These are phyloP conservation scores for Linderniella brevidens DNA, from an alignment of 257 asterid species.

Conservation along the genomic window DNA sequence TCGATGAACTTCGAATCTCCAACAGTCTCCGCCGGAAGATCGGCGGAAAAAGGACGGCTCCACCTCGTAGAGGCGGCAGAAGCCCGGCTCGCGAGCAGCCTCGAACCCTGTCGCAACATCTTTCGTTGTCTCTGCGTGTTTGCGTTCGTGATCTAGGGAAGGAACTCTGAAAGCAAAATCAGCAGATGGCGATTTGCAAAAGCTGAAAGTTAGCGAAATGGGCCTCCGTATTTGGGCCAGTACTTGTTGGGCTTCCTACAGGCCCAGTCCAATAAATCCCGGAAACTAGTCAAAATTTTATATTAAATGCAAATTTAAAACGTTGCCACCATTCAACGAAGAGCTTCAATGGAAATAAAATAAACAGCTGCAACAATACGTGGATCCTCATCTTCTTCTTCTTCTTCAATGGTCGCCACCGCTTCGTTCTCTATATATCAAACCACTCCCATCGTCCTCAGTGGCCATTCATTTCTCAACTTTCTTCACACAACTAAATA, in stretches of 20 bases:
- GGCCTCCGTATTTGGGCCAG: neutral
- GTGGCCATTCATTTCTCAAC: too few species aligned
- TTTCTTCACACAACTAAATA: too few species aligned
- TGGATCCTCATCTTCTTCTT: too few species aligned
- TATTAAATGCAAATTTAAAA: too few species aligned
- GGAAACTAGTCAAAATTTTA: too few species aligned
- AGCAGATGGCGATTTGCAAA: neutral
- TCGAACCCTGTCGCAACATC: slow-evolving; percentile 29
- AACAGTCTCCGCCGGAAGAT: slow-evolving; percentile 21
- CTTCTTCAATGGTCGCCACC: too few species aligned
- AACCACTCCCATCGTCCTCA: too few species aligned
- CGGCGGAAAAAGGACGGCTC: slow-evolving; percentile 31
- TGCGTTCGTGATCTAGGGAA: neutral
- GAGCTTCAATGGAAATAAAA: too few species aligned
- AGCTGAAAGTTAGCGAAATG: neutral
- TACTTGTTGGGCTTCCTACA: neutral
- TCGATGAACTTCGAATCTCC: slow-evolving; percentile 26
- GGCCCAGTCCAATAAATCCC: too few species aligned
- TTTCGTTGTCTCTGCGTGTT: neutral
- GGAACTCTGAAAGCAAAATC: neutral
- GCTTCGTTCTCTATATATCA: too few species aligned
- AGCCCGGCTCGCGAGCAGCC: slow-evolving; percentile 22
- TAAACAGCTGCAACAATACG: too few species aligned
- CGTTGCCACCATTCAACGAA: too few species aligned
- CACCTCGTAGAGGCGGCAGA: slow-evolving; percentile 21